Evolutionary conservation across 1,139 yeast species (phyloP).

Genomic region (Diutina ranongensis): DNA sequence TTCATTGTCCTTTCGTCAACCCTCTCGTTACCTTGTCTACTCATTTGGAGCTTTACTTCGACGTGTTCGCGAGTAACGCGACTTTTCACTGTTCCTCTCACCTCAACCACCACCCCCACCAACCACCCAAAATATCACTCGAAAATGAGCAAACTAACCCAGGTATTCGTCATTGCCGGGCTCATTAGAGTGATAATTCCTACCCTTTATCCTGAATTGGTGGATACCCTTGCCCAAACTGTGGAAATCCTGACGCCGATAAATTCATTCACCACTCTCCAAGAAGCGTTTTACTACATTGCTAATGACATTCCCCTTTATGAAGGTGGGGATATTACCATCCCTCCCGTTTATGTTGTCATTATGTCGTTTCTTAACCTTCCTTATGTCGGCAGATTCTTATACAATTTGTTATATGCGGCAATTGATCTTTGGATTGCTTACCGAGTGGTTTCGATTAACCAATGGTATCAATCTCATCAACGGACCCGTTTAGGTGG

Average conservation of each 20-base stretch:
- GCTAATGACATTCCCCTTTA: slow-evolving; percentile 56
- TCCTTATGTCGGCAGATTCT: slow-evolving; percentile 8
- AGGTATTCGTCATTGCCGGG: slow-evolving; percentile 21
- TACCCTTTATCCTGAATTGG: slow-evolving; percentile 21
- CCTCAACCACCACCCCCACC: not conserved
- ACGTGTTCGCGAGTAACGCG: not conserved
- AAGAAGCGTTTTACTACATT: slow-evolving; percentile 70
- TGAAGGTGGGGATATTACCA: slow-evolving; percentile 38
- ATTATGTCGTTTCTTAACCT: not conserved
- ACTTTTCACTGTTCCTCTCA: not conserved
- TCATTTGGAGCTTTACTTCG: not conserved
- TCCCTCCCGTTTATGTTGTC: slow-evolving; percentile 14
- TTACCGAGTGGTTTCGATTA: slow-evolving; percentile 26
- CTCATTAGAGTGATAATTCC: slow-evolving; percentile 13
- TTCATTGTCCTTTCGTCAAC: too few species aligned
- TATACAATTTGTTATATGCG: slow-evolving; percentile 27
- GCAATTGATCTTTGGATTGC: slow-evolving; percentile 31
- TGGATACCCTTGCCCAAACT: slow-evolving; percentile 17
- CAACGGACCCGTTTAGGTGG: slow-evolving; percentile 9
- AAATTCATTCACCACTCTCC: slow-evolving; percentile 51
- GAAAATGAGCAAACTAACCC: slow-evolving; percentile 15
- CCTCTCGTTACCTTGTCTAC: not conserved
- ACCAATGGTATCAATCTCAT: slow-evolving; percentile 26
- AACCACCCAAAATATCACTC: too few species aligned
- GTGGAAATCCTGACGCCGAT: slow-evolving; percentile 78